Evolutionary conservation across 2,329 filamentous ascomycete species (phyloP).

Genomic region (Cytospora mali): DNA sequence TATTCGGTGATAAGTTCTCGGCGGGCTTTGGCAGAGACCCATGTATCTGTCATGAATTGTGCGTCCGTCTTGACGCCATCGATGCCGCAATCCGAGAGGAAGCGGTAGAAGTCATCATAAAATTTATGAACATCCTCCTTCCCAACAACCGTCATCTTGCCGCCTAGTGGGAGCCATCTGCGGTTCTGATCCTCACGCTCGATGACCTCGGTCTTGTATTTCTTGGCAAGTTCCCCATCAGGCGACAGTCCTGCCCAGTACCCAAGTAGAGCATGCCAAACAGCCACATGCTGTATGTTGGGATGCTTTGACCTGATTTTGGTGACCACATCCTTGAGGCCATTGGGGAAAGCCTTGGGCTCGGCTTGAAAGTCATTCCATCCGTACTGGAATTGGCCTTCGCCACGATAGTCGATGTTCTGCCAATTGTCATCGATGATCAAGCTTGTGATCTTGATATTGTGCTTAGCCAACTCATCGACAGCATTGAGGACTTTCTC

Average conservation of each 20-base stretch:
- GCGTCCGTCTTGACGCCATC: constrained; percentile 92
- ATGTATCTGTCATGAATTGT: constrained; percentile 84
- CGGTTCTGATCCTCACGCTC: constrained; percentile 52
- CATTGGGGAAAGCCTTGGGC: constrained; percentile 73
- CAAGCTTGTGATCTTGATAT: constrained; percentile 78
- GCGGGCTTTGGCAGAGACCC: constrained; percentile 69
- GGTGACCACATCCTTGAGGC: constrained; percentile 71
- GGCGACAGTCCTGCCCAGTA: constrained; percentile 92
- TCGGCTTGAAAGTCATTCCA: constrained; percentile 91
- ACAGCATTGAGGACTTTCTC: constrained; percentile 78
- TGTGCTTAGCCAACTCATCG: constrained; percentile 67
- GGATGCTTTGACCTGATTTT: constrained; percentile 71
- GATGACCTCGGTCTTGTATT: constrained; percentile 74
- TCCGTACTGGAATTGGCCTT: constrained; percentile 59
- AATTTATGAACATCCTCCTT: constrained; percentile 74
- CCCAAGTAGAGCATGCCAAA: constrained; percentile 88
- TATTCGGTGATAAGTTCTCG: constrained; percentile 73
- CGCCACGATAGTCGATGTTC: constrained; percentile 60
- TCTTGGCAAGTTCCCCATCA: constrained; percentile 70
- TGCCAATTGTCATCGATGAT: constrained; percentile 99
- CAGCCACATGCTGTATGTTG: constrained; percentile 79
- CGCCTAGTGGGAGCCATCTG: constrained; percentile 55
- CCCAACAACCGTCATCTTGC: constrained; percentile 72
- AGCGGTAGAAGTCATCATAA: constrained; percentile 90
- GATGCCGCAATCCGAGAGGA: constrained; percentile 72